Base-by-base conservation (phyloP, 1,284 basidiomycete genomes). In the Ganoderma multipileum region DNA sequence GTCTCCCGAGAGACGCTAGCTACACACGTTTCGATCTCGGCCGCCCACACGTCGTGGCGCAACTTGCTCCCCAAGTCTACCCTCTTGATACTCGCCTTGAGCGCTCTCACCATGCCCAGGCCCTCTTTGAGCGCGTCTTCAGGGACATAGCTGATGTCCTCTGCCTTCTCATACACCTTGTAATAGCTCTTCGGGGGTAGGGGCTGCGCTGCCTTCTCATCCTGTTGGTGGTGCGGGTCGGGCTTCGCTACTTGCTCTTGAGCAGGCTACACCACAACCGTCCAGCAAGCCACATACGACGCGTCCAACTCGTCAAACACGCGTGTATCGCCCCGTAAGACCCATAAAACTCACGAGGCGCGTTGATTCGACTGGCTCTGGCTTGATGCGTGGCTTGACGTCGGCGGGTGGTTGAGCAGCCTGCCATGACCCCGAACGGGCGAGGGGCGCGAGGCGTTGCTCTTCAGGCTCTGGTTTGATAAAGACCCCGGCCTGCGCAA, bases 41-140 rank as follows among this genome's bases (percentile, higher is more conserved):
- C 81, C 59, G 82, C 73, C 88, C 89, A 90, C 1, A 89, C 87
- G 18, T 89, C 87, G 68, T 86, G 81, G 26, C 88, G 83, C 67
- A 88, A 75, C 74, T 86, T 87, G 74, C 83, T 86, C 30, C 87
- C 87, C 5, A 89, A 73, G 66, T 86, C 80, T 64, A 90, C 73
- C 26, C 76, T 80, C 68, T 84, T 81, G 64, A 89, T 77, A 65
- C 76, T 78, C 2, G 79, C 73, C 71, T 84, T 83, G 61, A 89
- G 76, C 3, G 80, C 78, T 71, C 85, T 81, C 3, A 87, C 85
- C 86, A 89, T 89, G 2, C 79, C 80, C 2, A 87, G 69, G 3
- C 87, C 87, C 73, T 87, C 82, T 55, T 84, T 81, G 3, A 89
- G 75, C 0, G 85, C 86, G 36, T 76, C 74, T 72, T 89, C 87